Evolutionary conservation across 73 alveolate species (phyloP).

Genomic region (Uronychia setigera): DNA sequence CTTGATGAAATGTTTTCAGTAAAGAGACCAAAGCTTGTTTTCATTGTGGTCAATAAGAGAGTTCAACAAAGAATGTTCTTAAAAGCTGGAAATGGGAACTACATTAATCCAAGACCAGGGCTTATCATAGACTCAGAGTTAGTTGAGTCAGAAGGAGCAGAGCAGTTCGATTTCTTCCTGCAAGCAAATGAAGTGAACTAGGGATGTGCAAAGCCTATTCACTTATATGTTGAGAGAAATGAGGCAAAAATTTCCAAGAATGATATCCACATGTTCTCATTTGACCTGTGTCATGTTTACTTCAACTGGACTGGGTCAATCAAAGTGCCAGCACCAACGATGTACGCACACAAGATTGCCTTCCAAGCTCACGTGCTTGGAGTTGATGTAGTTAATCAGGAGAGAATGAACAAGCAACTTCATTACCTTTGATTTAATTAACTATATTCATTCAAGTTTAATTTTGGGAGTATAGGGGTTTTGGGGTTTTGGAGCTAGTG

Average conservation of each 20-base stretch:
- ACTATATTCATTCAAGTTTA: too few species aligned
- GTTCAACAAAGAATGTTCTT: not conserved
- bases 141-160: not conserved
- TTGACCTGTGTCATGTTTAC: slow-evolving; percentile 70
- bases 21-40: not conserved
- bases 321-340: slow-evolving; percentile 73
- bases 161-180: not conserved
- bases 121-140: not conserved
- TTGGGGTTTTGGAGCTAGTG: too few species aligned
- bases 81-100: not conserved
- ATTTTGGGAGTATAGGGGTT: too few species aligned
- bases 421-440: too few species aligned
- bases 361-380: too few species aligned
- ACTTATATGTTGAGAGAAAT: not conserved
- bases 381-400: too few species aligned
- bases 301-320: slow-evolving; percentile 79
- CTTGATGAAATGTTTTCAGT: not conserved
- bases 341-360: slow-evolving; percentile 74
- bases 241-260: not conserved
- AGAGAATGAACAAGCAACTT: too few species aligned
- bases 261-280: slow-evolving; percentile 57
- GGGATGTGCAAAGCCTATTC: slow-evolving; percentile 5
- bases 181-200: not conserved
- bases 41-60: slow-evolving; percentile 1
- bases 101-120: not conserved